Evolutionary conservation across 108 stramenopile species (phyloP).

Genomic region (Discostella stelligeroides): DNA sequence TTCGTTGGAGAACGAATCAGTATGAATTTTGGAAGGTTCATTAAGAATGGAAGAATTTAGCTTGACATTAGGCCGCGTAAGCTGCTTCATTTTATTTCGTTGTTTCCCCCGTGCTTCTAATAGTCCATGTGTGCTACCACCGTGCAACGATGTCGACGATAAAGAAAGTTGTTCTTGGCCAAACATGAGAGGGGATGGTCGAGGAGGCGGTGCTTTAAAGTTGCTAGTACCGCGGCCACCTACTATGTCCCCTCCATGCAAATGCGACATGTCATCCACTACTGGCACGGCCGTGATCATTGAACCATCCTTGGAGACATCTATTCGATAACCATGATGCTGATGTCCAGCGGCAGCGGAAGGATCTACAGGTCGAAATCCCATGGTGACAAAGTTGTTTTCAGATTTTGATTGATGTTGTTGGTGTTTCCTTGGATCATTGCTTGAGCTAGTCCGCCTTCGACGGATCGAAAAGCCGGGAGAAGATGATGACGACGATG

Average conservation of each 20-base stretch:
- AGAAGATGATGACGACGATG: conserved; percentile 1
- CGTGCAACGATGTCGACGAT: conserved; percentile 9
- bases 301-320: conserved; percentile 37
- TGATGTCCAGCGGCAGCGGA: not conserved
- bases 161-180: conserved; percentile 7
- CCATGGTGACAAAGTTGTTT: not conserved
- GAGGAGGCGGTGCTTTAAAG: not conserved
- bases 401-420: not conserved
- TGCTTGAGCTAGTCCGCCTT: not conserved
- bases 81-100: conserved; percentile 28
- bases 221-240: not conserved
- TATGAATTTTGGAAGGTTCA: not conserved
- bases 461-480: not conserved
- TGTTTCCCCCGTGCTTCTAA: conserved; percentile 44
- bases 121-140: conserved; percentile 23
- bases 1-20: not conserved
- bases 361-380: conserved; percentile 13
- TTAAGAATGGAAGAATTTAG: not conserved
- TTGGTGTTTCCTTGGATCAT: conserved; percentile 15
- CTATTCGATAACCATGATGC: conserved; percentile 25
- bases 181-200: conserved; percentile 30
- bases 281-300: conserved; percentile 47
- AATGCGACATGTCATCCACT: not conserved
- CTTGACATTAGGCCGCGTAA: not conserved
- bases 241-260: not conserved